Base-by-base conservation (phyloP, 148 eudicot genomes). In the Nyssa sinensis region DNA sequence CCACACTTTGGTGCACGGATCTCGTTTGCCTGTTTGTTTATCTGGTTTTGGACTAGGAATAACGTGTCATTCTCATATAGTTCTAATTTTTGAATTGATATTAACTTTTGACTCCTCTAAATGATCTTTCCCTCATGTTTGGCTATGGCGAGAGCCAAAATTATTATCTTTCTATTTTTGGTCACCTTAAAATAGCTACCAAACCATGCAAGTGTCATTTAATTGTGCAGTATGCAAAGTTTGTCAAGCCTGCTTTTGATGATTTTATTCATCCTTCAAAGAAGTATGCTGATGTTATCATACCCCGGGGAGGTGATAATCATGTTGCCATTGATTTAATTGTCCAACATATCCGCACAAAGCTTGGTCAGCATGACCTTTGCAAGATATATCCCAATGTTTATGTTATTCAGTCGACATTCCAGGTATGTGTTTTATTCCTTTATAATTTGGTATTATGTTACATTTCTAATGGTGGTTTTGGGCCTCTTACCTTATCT, bases 221-320 rank as follows among this genome's bases (percentile, higher is more conserved):
- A 28, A 35, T 62, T 68, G 58, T 88, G 84, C 89, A 93, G 98
- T 93, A 93, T 82, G 96, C 93, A n/a, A 93, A 90, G 80, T 93
- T 93, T 85, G 98, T 93, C 69, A 93, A 93, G 81, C 98, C 98
- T 81, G 96, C 98, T 62, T 93, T 93, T 75, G 98, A 93, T 78
- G 98, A 93, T 77, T 93, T 93, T 74, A 90, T 93, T 79, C 88
- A 89, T 32, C 98, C 98, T 29, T 90, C 98, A 69, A 93, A 93
- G 87, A 93, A 93, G 78, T 90, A 86, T 85, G 98, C 98, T 19
- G 98, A 93, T 85, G 97, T 93, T 66, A 93, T 93, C 78, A 93
- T 93, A 68, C 97, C 97, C 49, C 88, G 93, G 35, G 97, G 97
- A 73, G 97, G 93, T 76, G 97, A 93, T 72, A 93, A 93, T 83